phyloP scores from a whole-genome alignment of 2,329 filamentous ascomycete genomes.

The Aspergillus hiratsukae region DNA sequence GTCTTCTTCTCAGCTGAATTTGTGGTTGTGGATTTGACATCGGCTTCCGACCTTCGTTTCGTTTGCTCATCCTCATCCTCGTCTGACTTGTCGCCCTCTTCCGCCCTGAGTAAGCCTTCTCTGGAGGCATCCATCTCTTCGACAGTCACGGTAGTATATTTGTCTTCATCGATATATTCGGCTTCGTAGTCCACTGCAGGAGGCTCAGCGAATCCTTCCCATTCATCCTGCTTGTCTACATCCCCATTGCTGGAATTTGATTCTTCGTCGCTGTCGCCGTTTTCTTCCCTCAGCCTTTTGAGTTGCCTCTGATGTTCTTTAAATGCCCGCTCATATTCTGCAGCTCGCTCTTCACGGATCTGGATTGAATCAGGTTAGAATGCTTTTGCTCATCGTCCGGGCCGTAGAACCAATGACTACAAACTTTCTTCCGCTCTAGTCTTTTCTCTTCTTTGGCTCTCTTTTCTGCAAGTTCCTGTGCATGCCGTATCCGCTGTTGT shows the following conservation, averaged over 20 bases:
- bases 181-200: conserved; percentile 72
- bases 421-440: conserved; percentile 69
- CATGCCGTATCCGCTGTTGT: conserved; percentile 74
- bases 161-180: conserved; percentile 94
- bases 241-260: conserved; percentile 25
- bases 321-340: conserved; percentile 78
- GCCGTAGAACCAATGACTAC: conserved; percentile 11
- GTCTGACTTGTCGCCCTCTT: conserved; percentile 26
- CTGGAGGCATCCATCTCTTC: conserved; percentile 78
- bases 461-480: conserved; percentile 74
- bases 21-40: conserved; percentile 19
- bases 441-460: conserved; percentile 74
- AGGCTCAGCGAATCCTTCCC: conserved; percentile 57
- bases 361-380: conserved; percentile 36
- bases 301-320: conserved; percentile 69
- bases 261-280: conserved; percentile 16
- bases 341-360: conserved; percentile 77
- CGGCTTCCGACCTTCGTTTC: conserved; percentile 31
- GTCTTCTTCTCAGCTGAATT: conserved; percentile 48
- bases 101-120: conserved; percentile 63
- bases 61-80: conserved; percentile 19
- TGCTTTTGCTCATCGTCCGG: not conserved
- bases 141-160: conserved; percentile 90
- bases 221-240: conserved; percentile 51
- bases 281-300: conserved; percentile 52